These are phyloP conservation scores for Cornus florida DNA, from an alignment of 148 eudicot genomes.

Conservation along the genomic window DNA sequence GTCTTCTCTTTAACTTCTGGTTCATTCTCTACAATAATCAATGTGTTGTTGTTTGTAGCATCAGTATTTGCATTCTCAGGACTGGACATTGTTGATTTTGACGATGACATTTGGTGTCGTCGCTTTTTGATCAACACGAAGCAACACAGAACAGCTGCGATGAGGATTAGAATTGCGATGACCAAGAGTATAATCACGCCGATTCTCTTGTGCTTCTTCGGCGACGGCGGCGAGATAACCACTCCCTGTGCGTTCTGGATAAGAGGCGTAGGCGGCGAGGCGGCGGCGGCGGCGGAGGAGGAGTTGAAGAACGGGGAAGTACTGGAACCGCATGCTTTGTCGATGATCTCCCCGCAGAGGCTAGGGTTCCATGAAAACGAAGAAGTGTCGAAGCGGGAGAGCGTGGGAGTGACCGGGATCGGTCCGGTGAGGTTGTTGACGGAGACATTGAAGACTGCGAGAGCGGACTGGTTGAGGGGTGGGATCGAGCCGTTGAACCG, in stretches of 20 bases:
- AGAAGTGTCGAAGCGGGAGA: conserved; percentile 33
- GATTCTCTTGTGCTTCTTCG: conserved; percentile 28
- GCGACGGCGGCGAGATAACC: conserved; percentile 24
- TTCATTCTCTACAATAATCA: neutral
- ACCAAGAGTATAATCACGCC: conserved; percentile 47
- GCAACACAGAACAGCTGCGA: conserved; percentile 43
- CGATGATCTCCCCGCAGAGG: conserved; percentile 62
- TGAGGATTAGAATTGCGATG: conserved; percentile 34
- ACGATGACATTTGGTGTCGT: conserved; percentile 9
- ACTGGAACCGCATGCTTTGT: conserved; percentile 38
- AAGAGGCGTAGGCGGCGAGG: conserved; percentile 20
- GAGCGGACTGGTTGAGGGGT: conserved; percentile 51
- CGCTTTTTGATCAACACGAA: conserved; percentile 27
- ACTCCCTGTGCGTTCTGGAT: conserved; percentile 36
- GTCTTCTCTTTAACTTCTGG: conserved; percentile 9
- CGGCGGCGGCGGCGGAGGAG: conserved; percentile 27
- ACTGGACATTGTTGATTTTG: conserved; percentile 6
- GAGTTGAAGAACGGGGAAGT: conserved; percentile 60
- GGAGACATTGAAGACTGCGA: conserved; percentile 53
- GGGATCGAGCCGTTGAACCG: conserved; percentile 54
- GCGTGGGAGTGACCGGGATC: conserved; percentile 49
- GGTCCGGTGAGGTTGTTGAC: conserved; percentile 60
- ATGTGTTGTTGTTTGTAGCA: neutral
- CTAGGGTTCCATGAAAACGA: conserved; percentile 51
- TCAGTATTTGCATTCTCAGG: conserved; percentile 1